Evolutionary conservation across 345 rosid species (phyloP).

Genomic region (Dipteronia sinensis): DNA sequence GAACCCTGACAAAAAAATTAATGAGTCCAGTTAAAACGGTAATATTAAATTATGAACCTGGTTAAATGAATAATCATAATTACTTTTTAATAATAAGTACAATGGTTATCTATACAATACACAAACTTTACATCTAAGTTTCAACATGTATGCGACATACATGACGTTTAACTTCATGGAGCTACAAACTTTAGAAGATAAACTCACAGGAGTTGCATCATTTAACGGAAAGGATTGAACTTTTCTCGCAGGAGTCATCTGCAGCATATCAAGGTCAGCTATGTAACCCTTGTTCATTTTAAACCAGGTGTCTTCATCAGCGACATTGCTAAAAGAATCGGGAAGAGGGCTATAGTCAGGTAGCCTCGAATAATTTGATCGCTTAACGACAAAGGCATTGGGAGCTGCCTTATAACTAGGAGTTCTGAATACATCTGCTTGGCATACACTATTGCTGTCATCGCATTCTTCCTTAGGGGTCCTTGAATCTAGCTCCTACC

Average conservation of each 20-base stretch:
- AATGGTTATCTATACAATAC: not conserved
- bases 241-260: slow-evolving; percentile 73
- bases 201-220: slow-evolving; percentile 62
- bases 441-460: slow-evolving; percentile 37
- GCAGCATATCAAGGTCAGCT: slow-evolving; percentile 80
- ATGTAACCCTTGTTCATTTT: slow-evolving; percentile 86
- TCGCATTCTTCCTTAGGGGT: slow-evolving; percentile 44
- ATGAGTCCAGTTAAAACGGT: not conserved
- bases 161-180: not conserved
- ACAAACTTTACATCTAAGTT: not conserved
- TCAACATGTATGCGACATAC: not conserved
- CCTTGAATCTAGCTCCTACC: slow-evolving; percentile 37
- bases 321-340: slow-evolving; percentile 69
- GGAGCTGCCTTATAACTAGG: slow-evolving; percentile 67
- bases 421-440: slow-evolving; percentile 53
- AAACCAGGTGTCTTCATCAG: slow-evolving; percentile 95
- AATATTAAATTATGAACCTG: not conserved
- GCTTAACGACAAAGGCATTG: slow-evolving; percentile 64
- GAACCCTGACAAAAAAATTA: slow-evolving; percentile 37
- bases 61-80: not conserved
- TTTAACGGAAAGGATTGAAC: slow-evolving; percentile 58
- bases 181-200: slow-evolving; percentile 13
- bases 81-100: not conserved
- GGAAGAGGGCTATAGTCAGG: slow-evolving; percentile 84
- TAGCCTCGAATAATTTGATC: slow-evolving; percentile 66